Percentiles rank a stretch among this genome's conserved stretches.
Conservation (phyloP, 2,329 filamentous ascomycete species). For the Clonostachys sp. region DNA sequence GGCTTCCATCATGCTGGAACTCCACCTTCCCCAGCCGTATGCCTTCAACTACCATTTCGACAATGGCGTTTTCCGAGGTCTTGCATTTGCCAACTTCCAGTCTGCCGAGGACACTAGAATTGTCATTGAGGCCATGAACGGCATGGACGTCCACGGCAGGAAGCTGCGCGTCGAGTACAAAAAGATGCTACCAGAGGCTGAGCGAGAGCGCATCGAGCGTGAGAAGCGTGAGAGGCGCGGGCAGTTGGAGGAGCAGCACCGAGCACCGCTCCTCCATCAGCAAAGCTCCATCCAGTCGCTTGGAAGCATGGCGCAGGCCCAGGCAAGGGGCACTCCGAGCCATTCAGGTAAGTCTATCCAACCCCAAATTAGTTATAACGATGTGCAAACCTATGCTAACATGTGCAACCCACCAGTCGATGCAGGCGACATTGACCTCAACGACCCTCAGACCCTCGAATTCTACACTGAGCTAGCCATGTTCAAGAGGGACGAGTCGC, state of each 20-base stretch:
- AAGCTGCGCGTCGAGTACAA: slow-evolving; percentile 98
- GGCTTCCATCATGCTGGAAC: slow-evolving; percentile 87
- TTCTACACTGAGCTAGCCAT: slow-evolving; percentile 88
- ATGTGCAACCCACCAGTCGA: background rate
- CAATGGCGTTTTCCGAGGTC: slow-evolving; percentile 90
- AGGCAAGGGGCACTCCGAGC: slow-evolving; percentile 32
- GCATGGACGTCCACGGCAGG: slow-evolving; percentile 89
- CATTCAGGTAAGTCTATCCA: too few species aligned
- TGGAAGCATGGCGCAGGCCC: slow-evolving; percentile 59
- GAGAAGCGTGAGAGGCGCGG: slow-evolving; percentile 95
- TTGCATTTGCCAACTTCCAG: slow-evolving; percentile 98
- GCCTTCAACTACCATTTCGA: slow-evolving; percentile 99
- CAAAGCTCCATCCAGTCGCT: slow-evolving; percentile 85
- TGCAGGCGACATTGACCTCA: slow-evolving; percentile 73
- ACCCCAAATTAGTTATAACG: too few species aligned
- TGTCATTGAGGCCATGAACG: slow-evolving; percentile 92
- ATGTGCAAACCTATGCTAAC: too few species aligned
- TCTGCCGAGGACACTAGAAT: slow-evolving; percentile 88
- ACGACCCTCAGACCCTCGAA: slow-evolving; percentile 80
- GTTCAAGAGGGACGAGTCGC: slow-evolving; percentile 75
- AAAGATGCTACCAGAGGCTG: slow-evolving; percentile 95
- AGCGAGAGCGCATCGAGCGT: slow-evolving; percentile 91
- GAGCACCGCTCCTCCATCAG: slow-evolving; percentile 70
- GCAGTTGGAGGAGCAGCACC: slow-evolving; percentile 95
- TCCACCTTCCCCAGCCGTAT: slow-evolving; percentile 91